A percentile compares a stretch with the other conserved stretches of the same genome.
These are phyloP conservation scores for Leishmania lainsoni DNA, from an alignment of 208 protist genomes.

Conservation along the genomic window DNA sequence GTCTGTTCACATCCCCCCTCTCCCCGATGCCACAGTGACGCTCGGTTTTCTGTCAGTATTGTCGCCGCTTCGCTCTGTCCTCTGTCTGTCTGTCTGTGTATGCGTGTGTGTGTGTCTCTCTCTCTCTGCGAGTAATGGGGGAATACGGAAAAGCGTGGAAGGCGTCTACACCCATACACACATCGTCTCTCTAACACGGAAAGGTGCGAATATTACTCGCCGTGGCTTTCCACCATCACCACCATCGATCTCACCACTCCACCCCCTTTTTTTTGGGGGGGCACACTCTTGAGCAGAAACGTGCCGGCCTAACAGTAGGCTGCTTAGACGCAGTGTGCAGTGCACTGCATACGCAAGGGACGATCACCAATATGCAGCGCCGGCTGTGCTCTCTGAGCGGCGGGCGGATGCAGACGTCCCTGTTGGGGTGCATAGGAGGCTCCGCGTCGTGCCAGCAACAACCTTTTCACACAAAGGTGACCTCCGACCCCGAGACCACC, in stretches of 20 bases:
- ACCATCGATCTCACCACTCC: not conserved
- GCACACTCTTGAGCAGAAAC: not conserved
- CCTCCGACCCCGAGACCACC: not conserved
- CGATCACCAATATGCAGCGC: slow-evolving; percentile 5
- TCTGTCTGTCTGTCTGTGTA: not conserved
- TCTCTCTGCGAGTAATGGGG: not conserved
- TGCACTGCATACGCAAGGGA: not conserved
- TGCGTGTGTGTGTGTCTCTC: too few relatives aligned
- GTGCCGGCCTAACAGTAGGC: not conserved
- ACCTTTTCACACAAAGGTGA: slow-evolving; percentile 15
- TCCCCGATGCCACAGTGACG: not conserved
- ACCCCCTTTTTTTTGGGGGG: too few relatives aligned
- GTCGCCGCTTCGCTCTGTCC: not conserved
- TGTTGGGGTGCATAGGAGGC: not conserved
- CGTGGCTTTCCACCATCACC: not conserved
- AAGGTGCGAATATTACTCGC: slow-evolving; percentile 5
- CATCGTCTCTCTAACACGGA: slow-evolving; percentile 2
- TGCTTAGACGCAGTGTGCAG: not conserved
- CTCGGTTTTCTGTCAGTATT: not conserved
- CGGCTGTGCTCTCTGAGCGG: slow-evolving; percentile 6
- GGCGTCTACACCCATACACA: not conserved
- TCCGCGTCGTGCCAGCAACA: not conserved
- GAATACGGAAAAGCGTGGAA: not conserved
- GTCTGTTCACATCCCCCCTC: not conserved
- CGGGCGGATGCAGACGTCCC: not conserved